These are phyloP conservation scores for Colletotrichum zoysiae DNA, from an alignment of 2,329 filamentous ascomycete species.

Conservation along the genomic window DNA sequence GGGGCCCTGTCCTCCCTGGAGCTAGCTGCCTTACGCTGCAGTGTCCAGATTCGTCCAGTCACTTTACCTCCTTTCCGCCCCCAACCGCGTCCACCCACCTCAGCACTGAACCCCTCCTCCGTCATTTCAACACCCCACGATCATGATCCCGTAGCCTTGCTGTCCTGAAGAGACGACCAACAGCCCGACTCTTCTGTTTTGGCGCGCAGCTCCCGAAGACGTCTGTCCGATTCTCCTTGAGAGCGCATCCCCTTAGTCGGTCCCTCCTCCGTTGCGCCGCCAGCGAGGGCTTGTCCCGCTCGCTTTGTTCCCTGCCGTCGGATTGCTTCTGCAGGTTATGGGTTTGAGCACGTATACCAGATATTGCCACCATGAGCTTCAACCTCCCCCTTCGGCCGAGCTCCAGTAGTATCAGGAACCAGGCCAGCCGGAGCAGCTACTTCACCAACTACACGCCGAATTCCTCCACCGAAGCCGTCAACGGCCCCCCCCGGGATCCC, in stretches of 20 bases:
- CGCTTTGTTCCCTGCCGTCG: conserved; percentile 23
- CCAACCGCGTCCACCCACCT: conserved; percentile 27
- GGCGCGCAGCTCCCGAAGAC: conserved; percentile 23
- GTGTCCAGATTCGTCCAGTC: conserved; percentile 18
- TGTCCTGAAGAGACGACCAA: conserved; percentile 36
- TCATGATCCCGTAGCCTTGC: conserved; percentile 40
- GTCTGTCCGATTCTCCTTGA: not conserved
- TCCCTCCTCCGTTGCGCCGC: not conserved
- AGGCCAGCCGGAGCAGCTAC: conserved; percentile 68
- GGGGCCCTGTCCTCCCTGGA: conserved; percentile 14
- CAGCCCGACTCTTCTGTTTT: conserved; percentile 13
- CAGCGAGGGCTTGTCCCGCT: conserved; percentile 36
- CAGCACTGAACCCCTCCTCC: conserved; percentile 38
- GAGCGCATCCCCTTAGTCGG: not conserved
- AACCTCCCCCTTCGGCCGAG: conserved; percentile 64
- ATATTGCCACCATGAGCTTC: conserved; percentile 59
- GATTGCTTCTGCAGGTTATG: conserved; percentile 32
- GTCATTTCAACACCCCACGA: conserved; percentile 29
- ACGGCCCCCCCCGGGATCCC: conserved; percentile 70
- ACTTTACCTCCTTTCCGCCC: conserved; percentile 38
- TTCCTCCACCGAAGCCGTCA: conserved; percentile 72
- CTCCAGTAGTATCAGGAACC: conserved; percentile 62
- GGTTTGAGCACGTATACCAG: conserved; percentile 35
- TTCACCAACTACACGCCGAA: conserved; percentile 67
- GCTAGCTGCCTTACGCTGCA: conserved; percentile 9